A percentile compares a stretch with the other conserved stretches of the same genome.
phyloP scores from a whole-genome alignment of 2,329 filamentous ascomycete species.

The Phialophora verrucosa region DNA sequence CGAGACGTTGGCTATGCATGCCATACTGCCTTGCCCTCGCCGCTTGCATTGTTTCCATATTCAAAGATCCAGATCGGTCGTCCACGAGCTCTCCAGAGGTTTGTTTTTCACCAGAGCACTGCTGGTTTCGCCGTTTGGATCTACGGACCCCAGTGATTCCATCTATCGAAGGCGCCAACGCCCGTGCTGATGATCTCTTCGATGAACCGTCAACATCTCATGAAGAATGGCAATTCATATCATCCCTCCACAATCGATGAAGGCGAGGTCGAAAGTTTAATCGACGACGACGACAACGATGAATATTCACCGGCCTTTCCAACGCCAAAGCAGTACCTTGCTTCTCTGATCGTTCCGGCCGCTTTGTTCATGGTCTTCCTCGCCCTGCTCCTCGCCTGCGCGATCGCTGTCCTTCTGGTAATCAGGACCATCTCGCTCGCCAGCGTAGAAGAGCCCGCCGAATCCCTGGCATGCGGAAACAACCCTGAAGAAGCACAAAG shows the following conservation, averaged over 20 bases:
- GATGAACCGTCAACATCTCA: slow-evolving; percentile 7
- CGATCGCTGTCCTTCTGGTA: background rate
- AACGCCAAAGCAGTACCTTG: background rate
- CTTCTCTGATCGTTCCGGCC: background rate
- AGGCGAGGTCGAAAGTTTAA: background rate
- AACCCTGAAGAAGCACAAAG: background rate
- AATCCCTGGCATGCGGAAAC: background rate
- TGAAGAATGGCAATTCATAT: slow-evolving; percentile 4
- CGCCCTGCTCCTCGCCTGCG: slow-evolving; percentile 6
- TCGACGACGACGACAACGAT: slow-evolving; percentile 1
- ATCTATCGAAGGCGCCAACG: background rate
- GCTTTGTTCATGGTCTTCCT: slow-evolving; percentile 8
- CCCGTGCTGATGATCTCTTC: background rate
- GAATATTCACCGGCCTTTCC: background rate
- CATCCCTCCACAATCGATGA: background rate
- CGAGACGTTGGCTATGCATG: background rate
- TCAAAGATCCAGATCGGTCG: too few species aligned
- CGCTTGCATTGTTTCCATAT: background rate
- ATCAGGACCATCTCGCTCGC: background rate
- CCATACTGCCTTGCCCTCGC: background rate
- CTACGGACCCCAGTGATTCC: background rate
- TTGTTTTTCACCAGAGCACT: background rate
- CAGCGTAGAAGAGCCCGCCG: background rate
- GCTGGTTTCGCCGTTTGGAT: too few species aligned
- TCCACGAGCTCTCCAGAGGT: background rate